These are phyloP conservation scores for Ilyonectria mors-panacis DNA, from an alignment of 2,329 filamentous ascomycete genomes.

Conservation along the genomic window DNA sequence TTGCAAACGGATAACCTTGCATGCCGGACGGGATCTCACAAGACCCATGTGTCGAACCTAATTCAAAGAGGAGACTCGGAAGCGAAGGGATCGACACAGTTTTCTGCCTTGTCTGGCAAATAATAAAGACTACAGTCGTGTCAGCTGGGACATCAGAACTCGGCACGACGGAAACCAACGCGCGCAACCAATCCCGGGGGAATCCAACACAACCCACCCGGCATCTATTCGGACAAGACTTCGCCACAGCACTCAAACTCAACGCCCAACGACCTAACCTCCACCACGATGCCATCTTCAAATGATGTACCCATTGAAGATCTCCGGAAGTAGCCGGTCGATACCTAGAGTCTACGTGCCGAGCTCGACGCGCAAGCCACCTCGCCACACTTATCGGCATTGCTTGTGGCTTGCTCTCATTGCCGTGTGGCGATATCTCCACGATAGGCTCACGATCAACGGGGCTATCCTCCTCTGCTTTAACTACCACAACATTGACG, in stretches of 20 bases:
- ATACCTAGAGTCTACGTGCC: conserved; percentile 19
- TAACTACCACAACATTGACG: not conserved
- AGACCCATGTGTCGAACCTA: not conserved
- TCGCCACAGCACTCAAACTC: conserved; percentile 4
- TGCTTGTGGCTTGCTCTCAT: conserved; percentile 36
- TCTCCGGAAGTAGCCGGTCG: not conserved
- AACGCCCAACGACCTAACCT: conserved; percentile 15
- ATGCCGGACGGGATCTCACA: conserved; percentile 23
- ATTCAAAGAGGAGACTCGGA: conserved; percentile 14
- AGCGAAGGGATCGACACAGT: conserved; percentile 8
- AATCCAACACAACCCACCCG: conserved; percentile 8
- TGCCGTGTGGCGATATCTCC: conserved; percentile 16
- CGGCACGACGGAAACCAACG: not conserved
- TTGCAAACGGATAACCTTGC: not conserved
- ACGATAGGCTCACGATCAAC: not conserved
- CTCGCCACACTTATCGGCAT: conserved; percentile 42
- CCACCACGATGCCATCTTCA: not conserved
- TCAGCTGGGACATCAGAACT: conserved; percentile 3
- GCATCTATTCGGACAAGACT: not conserved
- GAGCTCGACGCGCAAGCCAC: conserved; percentile 46
- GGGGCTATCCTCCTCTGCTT: not conserved
- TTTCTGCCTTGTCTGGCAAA: conserved; percentile 16
- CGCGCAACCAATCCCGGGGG: not conserved
- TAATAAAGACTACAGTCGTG: not conserved
- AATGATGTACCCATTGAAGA: not conserved